These are phyloP conservation scores for Pseudozyma pruni DNA, from an alignment of 1,284 basidiomycete species.

Conservation along the genomic window DNA sequence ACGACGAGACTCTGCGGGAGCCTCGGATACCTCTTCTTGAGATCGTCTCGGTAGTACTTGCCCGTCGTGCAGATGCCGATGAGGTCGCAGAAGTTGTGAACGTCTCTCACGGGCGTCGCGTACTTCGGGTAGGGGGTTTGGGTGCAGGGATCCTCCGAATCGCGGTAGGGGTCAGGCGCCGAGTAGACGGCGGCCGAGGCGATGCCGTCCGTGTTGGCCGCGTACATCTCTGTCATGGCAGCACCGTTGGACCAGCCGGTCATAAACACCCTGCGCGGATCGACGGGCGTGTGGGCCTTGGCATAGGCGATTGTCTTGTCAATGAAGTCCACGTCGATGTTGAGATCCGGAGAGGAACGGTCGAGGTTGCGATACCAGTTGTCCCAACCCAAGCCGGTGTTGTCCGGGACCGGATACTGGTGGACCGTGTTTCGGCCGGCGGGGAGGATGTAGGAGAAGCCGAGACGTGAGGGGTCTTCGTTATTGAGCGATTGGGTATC, in stretches of 20 bases:
- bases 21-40: constrained; percentile 21
- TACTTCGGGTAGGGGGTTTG: constrained; percentile 25
- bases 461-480: constrained; percentile 15
- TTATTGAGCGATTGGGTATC: constrained; percentile 26
- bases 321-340: constrained; percentile 31
- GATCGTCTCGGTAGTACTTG: constrained; percentile 23
- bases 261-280: constrained; percentile 22
- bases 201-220: constrained; percentile 33
- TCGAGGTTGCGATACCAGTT: constrained; percentile 43
- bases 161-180: constrained; percentile 37
- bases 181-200: constrained; percentile 33
- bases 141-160: constrained; percentile 34
- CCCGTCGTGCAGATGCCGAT: constrained; percentile 30
- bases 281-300: constrained; percentile 16
- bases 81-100: constrained; percentile 36
- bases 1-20: constrained; percentile 23
- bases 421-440: constrained; percentile 29
- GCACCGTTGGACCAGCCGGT: constrained; percentile 26
- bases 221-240: constrained; percentile 18
- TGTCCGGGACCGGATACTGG: constrained; percentile 26
- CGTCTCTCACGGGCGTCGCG: constrained; percentile 20
- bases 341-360: constrained; percentile 25
- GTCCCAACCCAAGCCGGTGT: constrained; percentile 31
- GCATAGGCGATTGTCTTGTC: constrained; percentile 28
- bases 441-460: constrained; percentile 32